These are phyloP conservation scores for Stephania yunnanensis DNA, from an alignment of 164 flowering plant genomes.

Conservation along the genomic window DNA sequence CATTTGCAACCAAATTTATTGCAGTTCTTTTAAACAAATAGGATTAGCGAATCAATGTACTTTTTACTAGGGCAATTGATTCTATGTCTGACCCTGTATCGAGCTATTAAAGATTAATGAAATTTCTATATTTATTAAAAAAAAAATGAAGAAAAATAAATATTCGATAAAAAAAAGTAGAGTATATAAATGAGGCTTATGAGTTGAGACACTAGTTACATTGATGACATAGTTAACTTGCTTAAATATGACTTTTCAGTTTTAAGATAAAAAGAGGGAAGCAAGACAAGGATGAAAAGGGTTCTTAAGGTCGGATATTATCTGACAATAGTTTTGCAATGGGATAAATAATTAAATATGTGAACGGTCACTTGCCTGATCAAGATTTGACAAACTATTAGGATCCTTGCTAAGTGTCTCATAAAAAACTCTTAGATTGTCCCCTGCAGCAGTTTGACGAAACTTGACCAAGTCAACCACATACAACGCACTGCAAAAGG, in stretches of 20 bases:
- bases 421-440: conserved; percentile 86
- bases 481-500: conserved; percentile 76
- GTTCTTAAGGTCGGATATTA: neutral
- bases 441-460: conserved; percentile 99
- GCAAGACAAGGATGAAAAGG: neutral
- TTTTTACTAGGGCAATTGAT: too few species aligned
- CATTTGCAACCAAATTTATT: too few species aligned
- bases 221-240: too few species aligned
- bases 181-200: too few species aligned
- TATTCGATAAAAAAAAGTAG: too few species aligned
- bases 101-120: too few species aligned
- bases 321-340: neutral
- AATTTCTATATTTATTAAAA: too few species aligned
- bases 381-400: conserved; percentile 90
- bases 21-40: too few species aligned
- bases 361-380: conserved; percentile 49
- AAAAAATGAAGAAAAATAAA: too few species aligned
- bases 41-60: too few species aligned
- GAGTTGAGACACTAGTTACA: too few species aligned
- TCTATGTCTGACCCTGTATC: too few species aligned
- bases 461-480: conserved; percentile 91
- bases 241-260: neutral
- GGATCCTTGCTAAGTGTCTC: conserved; percentile 99
- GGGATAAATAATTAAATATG: neutral
- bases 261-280: neutral